Evolutionary conservation across 75 land plant species (phyloP).

Genomic region (Ceratopteris richardii): DNA sequence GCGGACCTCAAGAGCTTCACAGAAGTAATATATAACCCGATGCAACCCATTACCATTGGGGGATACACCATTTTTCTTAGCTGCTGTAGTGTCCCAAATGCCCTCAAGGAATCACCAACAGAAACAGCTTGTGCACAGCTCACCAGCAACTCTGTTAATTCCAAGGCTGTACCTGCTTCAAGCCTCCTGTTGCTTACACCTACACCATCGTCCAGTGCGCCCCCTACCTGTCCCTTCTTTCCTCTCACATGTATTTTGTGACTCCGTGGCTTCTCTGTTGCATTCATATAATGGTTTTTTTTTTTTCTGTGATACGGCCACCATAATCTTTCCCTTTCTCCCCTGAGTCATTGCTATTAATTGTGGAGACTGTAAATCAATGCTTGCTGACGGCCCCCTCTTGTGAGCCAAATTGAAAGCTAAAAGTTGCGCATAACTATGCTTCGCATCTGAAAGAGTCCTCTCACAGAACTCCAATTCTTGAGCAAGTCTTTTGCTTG

Average conservation of each 20-base stretch:
- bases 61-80: conserved; percentile 35
- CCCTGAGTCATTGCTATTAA: no score
- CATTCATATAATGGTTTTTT: no score
- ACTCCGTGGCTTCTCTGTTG: no score
- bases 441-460: no score
- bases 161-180: neutral
- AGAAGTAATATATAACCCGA: neutral
- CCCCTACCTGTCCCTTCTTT: neutral
- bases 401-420: no score
- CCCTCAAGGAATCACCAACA: conserved; percentile 31
- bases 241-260: neutral
- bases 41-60: neutral
- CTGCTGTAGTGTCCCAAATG: conserved; percentile 40
- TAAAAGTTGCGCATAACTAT: no score
- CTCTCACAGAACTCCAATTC: no score
- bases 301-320: no score
- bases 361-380: no score
- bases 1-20: conserved; percentile 15
- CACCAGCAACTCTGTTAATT: conserved; percentile 39
- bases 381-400: no score
- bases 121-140: conserved; percentile 68
- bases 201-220: neutral
- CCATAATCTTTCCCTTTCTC: no score
- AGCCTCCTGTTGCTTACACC: conserved; percentile 5
- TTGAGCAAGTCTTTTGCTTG: no score